Conservation (phyloP, 2,329 filamentous ascomycete genomes). For the Cladosporium austrohemisphaericum region DNA sequence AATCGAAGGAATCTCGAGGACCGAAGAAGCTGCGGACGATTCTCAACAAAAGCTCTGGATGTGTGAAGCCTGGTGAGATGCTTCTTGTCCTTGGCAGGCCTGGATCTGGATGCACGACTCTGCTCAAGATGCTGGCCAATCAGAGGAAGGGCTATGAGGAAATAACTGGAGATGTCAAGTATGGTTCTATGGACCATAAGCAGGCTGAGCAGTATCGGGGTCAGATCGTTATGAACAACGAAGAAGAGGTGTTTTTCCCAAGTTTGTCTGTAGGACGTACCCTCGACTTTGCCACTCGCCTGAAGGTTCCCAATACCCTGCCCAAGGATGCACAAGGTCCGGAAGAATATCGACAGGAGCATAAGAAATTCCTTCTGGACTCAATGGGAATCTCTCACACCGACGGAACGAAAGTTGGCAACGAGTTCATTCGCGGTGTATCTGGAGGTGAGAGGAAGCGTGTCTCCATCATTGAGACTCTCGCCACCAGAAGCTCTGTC, state of each 20-base stretch:
- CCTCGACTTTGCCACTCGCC: conserved; percentile 52
- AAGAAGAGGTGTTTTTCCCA: conserved; percentile 52
- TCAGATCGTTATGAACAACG: conserved; percentile 45
- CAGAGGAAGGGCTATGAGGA: conserved; percentile 43
- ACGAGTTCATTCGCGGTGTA: conserved; percentile 74
- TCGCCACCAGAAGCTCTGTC: conserved; percentile 57
- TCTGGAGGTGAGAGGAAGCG: conserved; percentile 60
- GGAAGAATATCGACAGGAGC: conserved; percentile 47
- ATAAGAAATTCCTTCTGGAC: conserved; percentile 54
- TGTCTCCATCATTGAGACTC: conserved; percentile 63
- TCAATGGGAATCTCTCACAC: conserved; percentile 78
- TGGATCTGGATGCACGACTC: conserved; percentile 56
- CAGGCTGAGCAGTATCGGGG: conserved; percentile 44
- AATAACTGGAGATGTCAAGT: conserved; percentile 57
- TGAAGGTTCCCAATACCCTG: conserved; percentile 47
- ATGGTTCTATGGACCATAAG: conserved; percentile 45
- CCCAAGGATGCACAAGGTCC: conserved; percentile 33
- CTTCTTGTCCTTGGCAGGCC: conserved; percentile 31
- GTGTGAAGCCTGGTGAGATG: conserved; percentile 40
- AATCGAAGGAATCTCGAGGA: conserved; percentile 30
- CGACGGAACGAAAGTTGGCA: conserved; percentile 75
- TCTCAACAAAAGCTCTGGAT: conserved; percentile 58
- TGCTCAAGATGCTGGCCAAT: conserved; percentile 68
- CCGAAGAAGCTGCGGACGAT: conserved; percentile 27
- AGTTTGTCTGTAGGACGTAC: conserved; percentile 56